phyloP scores from a whole-genome alignment of 106 monocot genomes.

The Dendrobium nobile region DNA sequence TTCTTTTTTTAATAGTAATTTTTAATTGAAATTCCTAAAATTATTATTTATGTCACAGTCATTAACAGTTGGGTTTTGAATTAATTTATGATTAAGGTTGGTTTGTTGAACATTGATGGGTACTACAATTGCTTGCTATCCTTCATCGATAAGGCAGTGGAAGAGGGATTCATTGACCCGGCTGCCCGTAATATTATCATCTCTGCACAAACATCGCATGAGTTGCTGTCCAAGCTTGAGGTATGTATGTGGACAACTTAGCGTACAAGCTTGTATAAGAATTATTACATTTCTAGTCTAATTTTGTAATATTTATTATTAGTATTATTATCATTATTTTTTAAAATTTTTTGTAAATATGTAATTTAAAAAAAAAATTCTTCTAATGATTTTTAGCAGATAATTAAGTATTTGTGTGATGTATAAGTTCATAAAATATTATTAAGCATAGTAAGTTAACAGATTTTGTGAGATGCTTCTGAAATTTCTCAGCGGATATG shows the following conservation, averaged over 20 bases:
- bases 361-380: background rate
- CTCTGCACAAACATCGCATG: slow-evolving; percentile 27
- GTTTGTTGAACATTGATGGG: slow-evolving; percentile 57
- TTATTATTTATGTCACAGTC: background rate
- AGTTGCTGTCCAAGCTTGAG: slow-evolving; percentile 40
- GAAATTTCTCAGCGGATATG: no score
- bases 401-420: no score
- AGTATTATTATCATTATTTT: background rate
- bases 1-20: background rate
- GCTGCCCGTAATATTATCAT: slow-evolving; percentile 38
- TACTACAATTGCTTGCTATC: slow-evolving; percentile 51
- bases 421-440: no score
- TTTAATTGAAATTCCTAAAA: background rate
- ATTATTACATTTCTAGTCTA: no score
- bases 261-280: no score
- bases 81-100: slow-evolving; percentile 23
- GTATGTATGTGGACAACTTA: slow-evolving; percentile 8
- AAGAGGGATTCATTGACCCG: slow-evolving; percentile 52
- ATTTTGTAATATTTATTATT: background rate
- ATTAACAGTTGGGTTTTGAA: no score
- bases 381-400: background rate
- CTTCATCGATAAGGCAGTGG: slow-evolving; percentile 52
- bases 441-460: no score
- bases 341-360: slow-evolving; percentile 5
- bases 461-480: no score